A percentile compares a stretch with the other conserved stretches of the same genome.
Conservation (phyloP, 306 rosid genomes). For the Mimosa bimucronata region DNA sequence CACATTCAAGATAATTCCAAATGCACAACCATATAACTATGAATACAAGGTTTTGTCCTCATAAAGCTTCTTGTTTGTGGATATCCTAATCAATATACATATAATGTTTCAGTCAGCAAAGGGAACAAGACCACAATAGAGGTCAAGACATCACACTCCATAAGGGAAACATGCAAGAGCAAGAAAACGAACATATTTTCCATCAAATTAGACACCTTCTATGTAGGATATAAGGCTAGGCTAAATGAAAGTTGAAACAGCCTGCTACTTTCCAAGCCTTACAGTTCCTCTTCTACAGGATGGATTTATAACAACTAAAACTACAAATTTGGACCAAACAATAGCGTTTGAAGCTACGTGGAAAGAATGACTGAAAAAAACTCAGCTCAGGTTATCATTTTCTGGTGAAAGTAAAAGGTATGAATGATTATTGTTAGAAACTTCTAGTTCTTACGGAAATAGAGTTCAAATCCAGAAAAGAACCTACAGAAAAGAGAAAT, state of each 20-base stretch:
- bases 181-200: background rate
- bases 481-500: background rate
- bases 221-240: background rate
- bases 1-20: slow-evolving; percentile 26
- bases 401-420: background rate
- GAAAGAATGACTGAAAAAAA: slow-evolving; percentile 12
- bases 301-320: background rate
- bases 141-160: background rate
- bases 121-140: background rate
- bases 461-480: background rate
- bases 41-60: background rate
- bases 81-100: background rate
- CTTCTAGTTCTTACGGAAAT: background rate
- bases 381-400: background rate
- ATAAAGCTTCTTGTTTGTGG: background rate
- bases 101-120: background rate
- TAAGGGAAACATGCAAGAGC: background rate
- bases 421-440: background rate
- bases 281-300: background rate
- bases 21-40: slow-evolving; percentile 8
- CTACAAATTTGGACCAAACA: slow-evolving; percentile 15
- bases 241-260: background rate
- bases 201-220: slow-evolving; percentile 10
- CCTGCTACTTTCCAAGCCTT: background rate
- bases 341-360: background rate